phyloP scores from a whole-genome alignment of 2,329 filamentous ascomycete genomes.

The Arthrocladium fulminans region DNA sequence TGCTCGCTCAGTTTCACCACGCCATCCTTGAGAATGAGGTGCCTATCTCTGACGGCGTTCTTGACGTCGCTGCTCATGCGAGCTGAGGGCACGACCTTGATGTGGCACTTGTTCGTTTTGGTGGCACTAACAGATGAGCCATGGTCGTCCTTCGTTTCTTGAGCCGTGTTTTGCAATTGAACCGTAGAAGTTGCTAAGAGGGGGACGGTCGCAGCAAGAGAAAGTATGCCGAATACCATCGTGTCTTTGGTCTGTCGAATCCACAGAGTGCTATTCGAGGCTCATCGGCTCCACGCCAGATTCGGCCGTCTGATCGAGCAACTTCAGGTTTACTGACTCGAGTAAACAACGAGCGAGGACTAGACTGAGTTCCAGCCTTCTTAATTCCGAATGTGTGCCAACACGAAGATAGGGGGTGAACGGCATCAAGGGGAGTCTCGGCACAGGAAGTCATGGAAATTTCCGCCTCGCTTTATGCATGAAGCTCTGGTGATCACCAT shows the following conservation, averaged over 20 bases:
- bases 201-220: constrained; percentile 14
- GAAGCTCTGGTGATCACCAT: not conserved
- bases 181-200: constrained; percentile 15
- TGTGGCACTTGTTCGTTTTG: constrained; percentile 17
- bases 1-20: constrained; percentile 10
- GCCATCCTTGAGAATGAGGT: constrained; percentile 11
- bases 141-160: constrained; percentile 10
- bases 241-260: not conserved
- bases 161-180: constrained; percentile 12
- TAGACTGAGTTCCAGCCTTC: too few species aligned
- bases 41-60: constrained; percentile 9
- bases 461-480: too few species aligned
- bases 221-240: constrained; percentile 16
- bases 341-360: too few species aligned
- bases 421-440: too few species aligned
- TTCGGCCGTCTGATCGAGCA: not conserved
- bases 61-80: constrained; percentile 13
- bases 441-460: too few species aligned
- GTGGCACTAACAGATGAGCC: constrained; percentile 4
- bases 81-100: constrained; percentile 9
- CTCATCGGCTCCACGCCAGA: too few species aligned
- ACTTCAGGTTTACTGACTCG: too few species aligned
- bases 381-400: too few species aligned
- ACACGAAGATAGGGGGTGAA: too few species aligned
- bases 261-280: too few species aligned